phyloP scores from a whole-genome alignment of 345 rosid genomes.

The Lenwebbia sp. region DNA sequence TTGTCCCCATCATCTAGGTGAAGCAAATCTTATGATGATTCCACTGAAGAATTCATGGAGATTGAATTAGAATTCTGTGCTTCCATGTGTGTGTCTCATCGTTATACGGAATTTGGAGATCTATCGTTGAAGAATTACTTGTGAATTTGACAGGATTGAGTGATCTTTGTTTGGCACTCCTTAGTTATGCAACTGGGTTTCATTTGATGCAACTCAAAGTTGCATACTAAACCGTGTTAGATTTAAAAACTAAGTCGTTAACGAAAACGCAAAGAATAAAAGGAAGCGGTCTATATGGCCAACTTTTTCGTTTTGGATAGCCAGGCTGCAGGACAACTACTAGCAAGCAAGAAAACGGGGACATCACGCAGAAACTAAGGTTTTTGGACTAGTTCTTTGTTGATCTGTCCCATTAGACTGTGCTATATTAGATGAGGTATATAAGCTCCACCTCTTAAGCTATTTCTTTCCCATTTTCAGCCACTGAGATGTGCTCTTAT shows the following conservation, averaged over 20 bases:
- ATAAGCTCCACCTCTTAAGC: background rate
- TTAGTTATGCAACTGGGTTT: background rate
- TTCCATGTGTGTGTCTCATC: background rate
- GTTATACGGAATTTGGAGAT: background rate
- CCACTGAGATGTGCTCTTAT: background rate
- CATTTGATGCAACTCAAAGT: background rate
- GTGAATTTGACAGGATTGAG: background rate
- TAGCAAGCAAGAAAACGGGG: background rate
- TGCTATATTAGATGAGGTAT: background rate
- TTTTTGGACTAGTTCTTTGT: background rate
- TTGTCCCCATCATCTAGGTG: background rate
- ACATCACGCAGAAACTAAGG: background rate
- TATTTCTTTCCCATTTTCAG: background rate
- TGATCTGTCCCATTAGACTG: background rate
- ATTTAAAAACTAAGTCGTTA: background rate
- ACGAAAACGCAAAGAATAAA: background rate
- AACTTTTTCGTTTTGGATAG: background rate
- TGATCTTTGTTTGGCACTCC: background rate
- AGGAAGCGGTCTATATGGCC: background rate
- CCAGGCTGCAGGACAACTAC: background rate
- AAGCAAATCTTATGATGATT: background rate
- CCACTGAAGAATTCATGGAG: background rate
- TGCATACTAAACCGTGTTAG: background rate
- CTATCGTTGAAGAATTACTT: background rate
- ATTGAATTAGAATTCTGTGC: background rate